phyloP scores from a whole-genome alignment of 176 grass and related monocot genomes.

The Cocos nucifera region DNA sequence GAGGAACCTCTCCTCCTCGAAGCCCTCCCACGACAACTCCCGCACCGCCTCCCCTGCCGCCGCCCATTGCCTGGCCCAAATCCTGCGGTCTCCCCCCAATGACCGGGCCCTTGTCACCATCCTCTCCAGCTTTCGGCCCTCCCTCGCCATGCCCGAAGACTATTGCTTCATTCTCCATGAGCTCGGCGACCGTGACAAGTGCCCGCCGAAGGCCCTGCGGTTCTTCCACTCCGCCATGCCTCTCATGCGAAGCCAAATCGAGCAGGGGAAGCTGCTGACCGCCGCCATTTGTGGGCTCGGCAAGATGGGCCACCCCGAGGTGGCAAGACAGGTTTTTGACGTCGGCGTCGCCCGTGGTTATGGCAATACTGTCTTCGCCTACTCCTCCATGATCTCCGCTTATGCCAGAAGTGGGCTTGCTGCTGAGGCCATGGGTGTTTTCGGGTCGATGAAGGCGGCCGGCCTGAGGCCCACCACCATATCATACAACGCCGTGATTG shows the following conservation, averaged over 20 bases:
- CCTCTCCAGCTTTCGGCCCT: slow-evolving; percentile 28
- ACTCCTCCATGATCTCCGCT: slow-evolving; percentile 78
- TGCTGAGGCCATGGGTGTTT: slow-evolving; percentile 55
- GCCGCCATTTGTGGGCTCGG: slow-evolving; percentile 60
- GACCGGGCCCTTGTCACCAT: slow-evolving; percentile 24
- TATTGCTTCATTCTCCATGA: slow-evolving; percentile 62
- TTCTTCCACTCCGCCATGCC: slow-evolving; percentile 57
- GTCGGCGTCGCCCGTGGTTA: slow-evolving; percentile 41
- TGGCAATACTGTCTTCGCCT: slow-evolving; percentile 79
- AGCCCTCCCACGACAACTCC: not conserved
- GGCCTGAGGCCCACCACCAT: slow-evolving; percentile 69
- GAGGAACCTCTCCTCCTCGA: slow-evolving; percentile 35
- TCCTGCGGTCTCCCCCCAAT: slow-evolving; percentile 40
- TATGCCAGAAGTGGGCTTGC: slow-evolving; percentile 84
- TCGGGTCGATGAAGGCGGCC: slow-evolving; percentile 55
- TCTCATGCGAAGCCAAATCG: slow-evolving; percentile 32
- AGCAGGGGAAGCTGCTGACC: slow-evolving; percentile 78
- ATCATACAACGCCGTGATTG: slow-evolving; percentile 84
- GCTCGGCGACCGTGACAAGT: slow-evolving; percentile 49
- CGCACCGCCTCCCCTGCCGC: slow-evolving; percentile 20
- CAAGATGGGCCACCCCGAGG: slow-evolving; percentile 61
- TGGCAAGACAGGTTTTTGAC: slow-evolving; percentile 73
- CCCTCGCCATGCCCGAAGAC: slow-evolving; percentile 55
- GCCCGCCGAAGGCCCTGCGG: slow-evolving; percentile 28
- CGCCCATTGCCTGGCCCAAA: slow-evolving; percentile 42